A percentile compares a stretch with the other conserved stretches of the same genome.
Conservation (phyloP, 768 basidiomycete species). For the Pholiota molesta region DNA sequence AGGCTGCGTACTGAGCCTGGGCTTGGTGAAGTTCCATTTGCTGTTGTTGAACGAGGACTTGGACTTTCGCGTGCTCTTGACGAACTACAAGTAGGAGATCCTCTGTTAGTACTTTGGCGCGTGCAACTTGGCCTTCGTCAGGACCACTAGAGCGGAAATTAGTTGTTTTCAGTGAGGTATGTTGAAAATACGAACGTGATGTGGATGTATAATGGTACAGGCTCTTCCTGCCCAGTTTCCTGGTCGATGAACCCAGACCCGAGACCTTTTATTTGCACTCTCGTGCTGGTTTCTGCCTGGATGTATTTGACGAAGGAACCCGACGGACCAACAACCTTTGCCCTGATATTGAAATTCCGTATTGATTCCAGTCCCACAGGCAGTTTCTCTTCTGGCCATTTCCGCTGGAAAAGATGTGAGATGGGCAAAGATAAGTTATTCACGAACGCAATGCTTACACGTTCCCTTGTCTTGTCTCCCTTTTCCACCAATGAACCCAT, state of each 20-base stretch:
- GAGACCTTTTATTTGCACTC: conserved; percentile 95
- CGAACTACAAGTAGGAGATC: conserved; percentile 90
- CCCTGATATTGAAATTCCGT: conserved; percentile 96
- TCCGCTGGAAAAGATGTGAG: conserved; percentile 52
- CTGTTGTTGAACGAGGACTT: conserved; percentile 63
- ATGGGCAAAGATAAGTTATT: neutral
- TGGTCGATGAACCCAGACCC: conserved; percentile 94
- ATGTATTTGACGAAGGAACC: conserved; percentile 99
- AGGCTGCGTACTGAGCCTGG: conserved; percentile 79
- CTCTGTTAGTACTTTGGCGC: conserved; percentile 86
- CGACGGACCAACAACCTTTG: conserved; percentile 97
- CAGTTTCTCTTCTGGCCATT: conserved; percentile 98
- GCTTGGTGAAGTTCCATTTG: conserved; percentile 89
- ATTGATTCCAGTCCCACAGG: conserved; percentile 88
- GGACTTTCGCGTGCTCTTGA: conserved; percentile 85
- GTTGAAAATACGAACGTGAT: conserved; percentile 67
- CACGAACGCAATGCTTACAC: conserved; percentile 40
- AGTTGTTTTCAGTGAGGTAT: conserved; percentile 2
- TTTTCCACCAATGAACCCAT: conserved; percentile 84
- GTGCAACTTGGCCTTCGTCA: conserved; percentile 83
- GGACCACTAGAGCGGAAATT: conserved; percentile 54
- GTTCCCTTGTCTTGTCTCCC: conserved; percentile 66
- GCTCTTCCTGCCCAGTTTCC: conserved; percentile 78
- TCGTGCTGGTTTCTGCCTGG: conserved; percentile 92
- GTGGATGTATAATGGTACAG: conserved; percentile 91